Evolutionary conservation across 164 flowering plant species (phyloP), one percentile per base, ranked within the genome.

Genomic region (Litsea cubeba): DNA sequence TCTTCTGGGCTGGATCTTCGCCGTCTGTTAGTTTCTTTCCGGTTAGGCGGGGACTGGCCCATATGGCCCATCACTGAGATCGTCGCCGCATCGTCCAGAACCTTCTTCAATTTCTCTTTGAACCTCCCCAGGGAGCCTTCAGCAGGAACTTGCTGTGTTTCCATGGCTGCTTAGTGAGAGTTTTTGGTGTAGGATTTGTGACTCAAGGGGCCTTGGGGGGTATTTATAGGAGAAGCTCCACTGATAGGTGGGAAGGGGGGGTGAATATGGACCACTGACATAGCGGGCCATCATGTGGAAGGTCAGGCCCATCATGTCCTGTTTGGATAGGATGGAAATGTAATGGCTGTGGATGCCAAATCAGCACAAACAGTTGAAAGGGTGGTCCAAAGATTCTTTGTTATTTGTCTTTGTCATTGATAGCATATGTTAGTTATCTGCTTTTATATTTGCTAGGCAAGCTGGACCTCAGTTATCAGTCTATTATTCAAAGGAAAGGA

Each of bases 81-180:
- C 62, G 28, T 72, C 1, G 84, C 81, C 0, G 70, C n/a, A 10
- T 63, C 66, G 69, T 75, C 80, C 18, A 46, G 80, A 17, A 50
- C 88, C 62, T 70, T 81, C 72, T 71, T 62, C 25, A 89, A 35
- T 63, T 72, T 88, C 35, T 84, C 88, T 63, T 81, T 72, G 50
- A 82, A n/a, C 5, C 76, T 74, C 58, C 73, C 57, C 30, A 79
- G 62, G 64, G 81, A 71, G 69, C 35, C 28, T 40, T 83, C 87
- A 11, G 68, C 73, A 11, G 85, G 65, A 62, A 78, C 65, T n/a
- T 74, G 74, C 30, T 79, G 85, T 35, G 84, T 77, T 40, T 83
- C 81, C 88, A 84, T 87, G 46, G 17, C 20, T 17, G 35, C 25
- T 24, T 71, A 24, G 22, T 3, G 17, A 17, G 10, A 28, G 24